Conservation (phyloP, 371 early-diverging fungal species). For the Lichtheimia hyalospora region DNA sequence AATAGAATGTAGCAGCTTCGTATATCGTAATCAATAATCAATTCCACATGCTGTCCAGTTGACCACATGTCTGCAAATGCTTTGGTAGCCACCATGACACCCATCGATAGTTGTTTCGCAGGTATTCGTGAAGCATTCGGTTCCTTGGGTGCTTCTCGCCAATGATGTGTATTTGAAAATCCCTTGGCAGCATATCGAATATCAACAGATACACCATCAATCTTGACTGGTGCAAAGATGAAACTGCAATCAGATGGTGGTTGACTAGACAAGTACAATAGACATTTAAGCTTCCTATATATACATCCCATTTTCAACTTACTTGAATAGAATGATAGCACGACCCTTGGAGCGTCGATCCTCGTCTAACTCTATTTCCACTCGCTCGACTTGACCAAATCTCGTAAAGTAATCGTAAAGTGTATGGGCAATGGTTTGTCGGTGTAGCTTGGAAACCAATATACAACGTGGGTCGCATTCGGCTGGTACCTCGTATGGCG, state of each 20-base stretch:
- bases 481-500: background rate
- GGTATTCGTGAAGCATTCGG: background rate
- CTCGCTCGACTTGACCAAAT: conserved; percentile 17
- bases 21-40: conserved; percentile 23
- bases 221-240: background rate
- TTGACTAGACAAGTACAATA: conserved; percentile 1
- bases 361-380: conserved; percentile 18
- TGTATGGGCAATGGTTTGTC: conserved; percentile 14
- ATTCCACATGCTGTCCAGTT: conserved; percentile 2
- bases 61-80: conserved; percentile 21
- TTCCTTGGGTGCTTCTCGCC: background rate
- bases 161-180: background rate
- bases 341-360: conserved; percentile 13
- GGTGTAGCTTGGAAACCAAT: conserved; percentile 10
- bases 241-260: conserved; percentile 7
- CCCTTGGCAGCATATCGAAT: conserved; percentile 9
- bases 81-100: conserved; percentile 11
- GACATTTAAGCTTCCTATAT: background rate
- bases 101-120: conserved; percentile 8
- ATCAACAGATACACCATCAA: conserved; percentile 16
- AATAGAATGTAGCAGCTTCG: conserved; percentile 30
- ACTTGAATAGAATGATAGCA: conserved; percentile 21
- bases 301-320: background rate
- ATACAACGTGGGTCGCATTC: conserved; percentile 10
- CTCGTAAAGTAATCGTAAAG: conserved; percentile 16